phyloP scores from a whole-genome alignment of 805 yeast species.

The Ogataea parapolymorpha region DNA sequence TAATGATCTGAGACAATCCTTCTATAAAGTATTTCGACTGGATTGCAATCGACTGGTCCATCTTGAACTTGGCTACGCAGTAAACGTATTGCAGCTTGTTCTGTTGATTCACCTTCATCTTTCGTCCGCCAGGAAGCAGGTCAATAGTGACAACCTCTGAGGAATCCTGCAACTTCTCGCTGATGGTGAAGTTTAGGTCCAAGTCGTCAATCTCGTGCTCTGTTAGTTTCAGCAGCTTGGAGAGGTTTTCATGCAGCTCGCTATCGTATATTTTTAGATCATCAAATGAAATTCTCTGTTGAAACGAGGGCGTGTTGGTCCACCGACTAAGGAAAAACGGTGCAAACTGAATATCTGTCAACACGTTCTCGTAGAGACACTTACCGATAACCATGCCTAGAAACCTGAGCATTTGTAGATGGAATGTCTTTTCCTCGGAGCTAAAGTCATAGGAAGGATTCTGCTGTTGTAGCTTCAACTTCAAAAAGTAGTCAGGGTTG shows the following conservation, averaged over 20 bases:
- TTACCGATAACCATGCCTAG: constrained; percentile 85
- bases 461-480: constrained; percentile 25
- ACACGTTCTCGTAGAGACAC: constrained; percentile 77
- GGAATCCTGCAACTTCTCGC: constrained; percentile 41
- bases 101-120: constrained; percentile 49
- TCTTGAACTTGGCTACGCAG: constrained; percentile 71
- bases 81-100: constrained; percentile 75
- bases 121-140: constrained; percentile 58
- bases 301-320: constrained; percentile 25
- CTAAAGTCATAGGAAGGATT: constrained; percentile 26
- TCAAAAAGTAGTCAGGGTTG: constrained; percentile 45
- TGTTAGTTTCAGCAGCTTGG: constrained; percentile 54
- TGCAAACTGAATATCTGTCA: constrained; percentile 81
- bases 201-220: constrained; percentile 54
- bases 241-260: constrained; percentile 60
- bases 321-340: constrained; percentile 78
- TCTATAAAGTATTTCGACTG: constrained; percentile 62
- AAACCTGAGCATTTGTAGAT: constrained; percentile 45
- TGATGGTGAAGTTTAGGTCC: constrained; percentile 65
- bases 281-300: constrained; percentile 62
- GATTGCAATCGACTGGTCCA: constrained; percentile 57
- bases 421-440: constrained; percentile 21
- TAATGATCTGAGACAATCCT: constrained; percentile 69
- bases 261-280: constrained; percentile 72
- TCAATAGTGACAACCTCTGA: constrained; percentile 44